A percentile compares a stretch with the other conserved stretches of the same genome.
These are phyloP conservation scores for Fonsecaea pedrosoi DNA, from an alignment of 2,329 filamentous ascomycete genomes.

Conservation along the genomic window DNA sequence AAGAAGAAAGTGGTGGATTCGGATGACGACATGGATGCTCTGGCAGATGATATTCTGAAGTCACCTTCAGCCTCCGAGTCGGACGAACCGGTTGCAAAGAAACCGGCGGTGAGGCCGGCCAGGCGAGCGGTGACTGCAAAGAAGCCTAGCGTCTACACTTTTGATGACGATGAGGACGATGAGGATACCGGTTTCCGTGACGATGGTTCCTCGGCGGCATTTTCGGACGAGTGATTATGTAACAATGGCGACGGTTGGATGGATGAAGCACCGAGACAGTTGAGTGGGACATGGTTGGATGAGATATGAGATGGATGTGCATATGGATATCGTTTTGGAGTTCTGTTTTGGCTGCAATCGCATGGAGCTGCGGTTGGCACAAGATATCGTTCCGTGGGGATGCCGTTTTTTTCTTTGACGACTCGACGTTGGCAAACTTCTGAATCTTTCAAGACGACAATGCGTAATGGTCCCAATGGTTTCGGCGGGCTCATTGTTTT, in stretches of 20 bases:
- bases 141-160: conserved; percentile 51
- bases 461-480: too few relatives aligned
- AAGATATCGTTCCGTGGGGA: not conserved
- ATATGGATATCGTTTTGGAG: not conserved
- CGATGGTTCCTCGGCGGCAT: conserved; percentile 28
- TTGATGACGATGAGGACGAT: conserved; percentile 40
- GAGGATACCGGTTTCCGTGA: conserved; percentile 27
- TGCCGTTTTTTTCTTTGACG: not conserved
- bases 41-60: conserved; percentile 56
- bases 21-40: conserved; percentile 55
- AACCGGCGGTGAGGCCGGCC: conserved; percentile 48
- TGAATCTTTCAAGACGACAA: too few relatives aligned
- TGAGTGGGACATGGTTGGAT: not conserved
- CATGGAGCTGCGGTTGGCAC: not conserved
- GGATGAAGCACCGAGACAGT: not conserved
- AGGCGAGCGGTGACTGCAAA: conserved; percentile 51
- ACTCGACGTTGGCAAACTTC: too few relatives aligned
- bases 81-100: conserved; percentile 41
- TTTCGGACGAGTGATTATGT: conserved; percentile 29
- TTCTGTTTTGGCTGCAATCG: not conserved
- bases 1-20: conserved; percentile 55
- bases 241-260: not conserved
- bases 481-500: too few relatives aligned
- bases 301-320: not conserved
- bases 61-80: conserved; percentile 46